Base-by-base conservation (phyloP, 257 asterid species). In the Capsicum chinense region DNA sequence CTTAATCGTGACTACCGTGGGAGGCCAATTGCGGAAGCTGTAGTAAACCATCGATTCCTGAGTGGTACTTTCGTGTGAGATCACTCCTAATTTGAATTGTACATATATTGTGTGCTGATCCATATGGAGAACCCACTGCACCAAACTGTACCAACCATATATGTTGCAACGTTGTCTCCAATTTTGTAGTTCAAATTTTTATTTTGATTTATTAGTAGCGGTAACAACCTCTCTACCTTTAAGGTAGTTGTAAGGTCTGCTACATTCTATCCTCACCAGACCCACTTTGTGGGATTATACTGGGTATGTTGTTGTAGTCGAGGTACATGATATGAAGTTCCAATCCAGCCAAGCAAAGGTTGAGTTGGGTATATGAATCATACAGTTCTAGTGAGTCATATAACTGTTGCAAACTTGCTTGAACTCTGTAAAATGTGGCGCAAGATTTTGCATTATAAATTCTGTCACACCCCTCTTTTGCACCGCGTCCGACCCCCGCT, bases 21-120 rank as follows among this genome's bases (percentile, higher is more conserved):
- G 85, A 91, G 99, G 90, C 99, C 98, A 73, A 90, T 87, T 35
- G 97, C 99, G 79, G 98, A 94, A 87, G 95, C 95, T 79, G 98
- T 94, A 48, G 85, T 94, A 87, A 92, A 91, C 86, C 99, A 95
- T 86, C 93, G 94, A 84, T 94, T 95, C 86, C 70, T 92, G 90
- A 88, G 83, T 79, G 93, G 88, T 57, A 87, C 92, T 84, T 85
- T 88, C 86, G 85, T 92, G 17, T 92, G 83, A 89, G 83, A 56
- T 80, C 0, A 5, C 39, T 19, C 57, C 52, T 10, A 67, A 78
- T 84, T 80, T 33, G 64, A 67, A 26, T 59, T 6, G 81, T 47
- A 80, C 79, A 67, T 17, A 19, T 14, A 44, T 26, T 48, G 76
- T 62, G 7, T 63, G 15, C 13, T 47, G 81, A 76, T 76, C 48